Evolutionary conservation across 768 basidiomycete species (phyloP).

Genomic region (Pleurotus cornucopiae): DNA sequence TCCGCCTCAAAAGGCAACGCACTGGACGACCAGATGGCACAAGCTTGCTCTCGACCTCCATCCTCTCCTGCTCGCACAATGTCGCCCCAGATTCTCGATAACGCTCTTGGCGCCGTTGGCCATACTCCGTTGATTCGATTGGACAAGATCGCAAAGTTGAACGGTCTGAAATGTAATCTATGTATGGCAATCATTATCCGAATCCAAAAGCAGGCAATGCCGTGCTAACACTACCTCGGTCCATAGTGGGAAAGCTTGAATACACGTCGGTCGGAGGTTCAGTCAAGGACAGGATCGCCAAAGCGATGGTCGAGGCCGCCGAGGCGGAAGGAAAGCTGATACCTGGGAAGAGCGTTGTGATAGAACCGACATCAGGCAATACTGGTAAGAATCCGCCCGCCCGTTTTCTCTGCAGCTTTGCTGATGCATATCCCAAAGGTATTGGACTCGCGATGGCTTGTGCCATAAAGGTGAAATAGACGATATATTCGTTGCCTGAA

Average conservation of each 20-base stretch:
- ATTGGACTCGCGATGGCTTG: conserved; percentile 93
- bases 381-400: conserved; percentile 57
- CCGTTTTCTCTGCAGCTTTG: conserved; percentile 3
- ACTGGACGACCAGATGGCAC: not conserved
- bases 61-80: conserved; percentile 17
- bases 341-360: conserved; percentile 85
- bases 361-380: conserved; percentile 94
- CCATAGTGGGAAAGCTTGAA: conserved; percentile 82
- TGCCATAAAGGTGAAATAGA: conserved; percentile 76
- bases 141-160: conserved; percentile 66
- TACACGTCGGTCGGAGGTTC: conserved; percentile 90
- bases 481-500: conserved; percentile 15
- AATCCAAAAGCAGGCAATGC: not conserved
- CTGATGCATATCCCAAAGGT: conserved; percentile 29
- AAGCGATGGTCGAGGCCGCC: conserved; percentile 94
- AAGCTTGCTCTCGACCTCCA: not conserved
- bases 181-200: conserved; percentile 43
- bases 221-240: not conserved
- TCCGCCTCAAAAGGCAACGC: not conserved
- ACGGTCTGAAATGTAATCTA: conserved; percentile 86
- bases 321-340: conserved; percentile 83
- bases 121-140: conserved; percentile 88
- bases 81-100: conserved; percentile 59
- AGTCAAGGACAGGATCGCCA: conserved; percentile 95
- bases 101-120: conserved; percentile 82